Percentiles rank a stretch among this genome's conserved stretches.
Conservation (phyloP, 2,329 filamentous ascomycete species). For the Alternaria infectoria region DNA sequence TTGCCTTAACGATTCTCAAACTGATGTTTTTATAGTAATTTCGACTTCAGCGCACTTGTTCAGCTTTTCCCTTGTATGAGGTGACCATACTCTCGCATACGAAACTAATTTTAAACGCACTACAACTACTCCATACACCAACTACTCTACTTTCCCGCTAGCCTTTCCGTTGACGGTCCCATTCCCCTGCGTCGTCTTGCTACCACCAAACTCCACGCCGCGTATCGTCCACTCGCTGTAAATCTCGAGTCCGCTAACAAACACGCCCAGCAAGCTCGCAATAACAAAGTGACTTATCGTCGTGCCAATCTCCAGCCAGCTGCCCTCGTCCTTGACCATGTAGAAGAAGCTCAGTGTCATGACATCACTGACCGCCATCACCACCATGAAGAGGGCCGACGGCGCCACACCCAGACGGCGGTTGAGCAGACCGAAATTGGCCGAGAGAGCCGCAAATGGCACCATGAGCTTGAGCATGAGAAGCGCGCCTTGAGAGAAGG, state of each 20-base stretch:
- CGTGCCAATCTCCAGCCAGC: slow-evolving; percentile 96
- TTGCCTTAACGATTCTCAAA: background rate
- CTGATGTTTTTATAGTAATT: background rate
- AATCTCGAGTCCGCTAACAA: slow-evolving; percentile 86
- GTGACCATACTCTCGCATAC: background rate
- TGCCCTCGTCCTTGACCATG: slow-evolving; percentile 94
- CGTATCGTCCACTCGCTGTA: slow-evolving; percentile 83
- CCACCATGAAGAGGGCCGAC: slow-evolving; percentile 86
- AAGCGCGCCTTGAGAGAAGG: slow-evolving; percentile 87
- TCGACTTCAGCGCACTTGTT: background rate
- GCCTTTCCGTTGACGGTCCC: background rate
- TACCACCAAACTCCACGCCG: slow-evolving; percentile 71
- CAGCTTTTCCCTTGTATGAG: background rate
- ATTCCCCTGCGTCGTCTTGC: slow-evolving; percentile 15
- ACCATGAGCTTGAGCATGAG: slow-evolving; percentile 89
- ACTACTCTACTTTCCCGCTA: slow-evolving; percentile 7
- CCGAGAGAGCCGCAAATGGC: slow-evolving; percentile 89
- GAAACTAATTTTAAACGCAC: background rate
- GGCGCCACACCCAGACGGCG: slow-evolving; percentile 81
- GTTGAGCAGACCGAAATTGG: slow-evolving; percentile 93
- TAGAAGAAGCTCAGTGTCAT: slow-evolving; percentile 97
- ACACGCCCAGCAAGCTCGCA: slow-evolving; percentile 85
- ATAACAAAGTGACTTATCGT: slow-evolving; percentile 97
- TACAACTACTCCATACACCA: background rate
- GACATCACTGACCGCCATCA: slow-evolving; percentile 87